phyloP scores from a whole-genome alignment of 1,139 yeast species.

The Saccharomyces hybrid region DNA sequence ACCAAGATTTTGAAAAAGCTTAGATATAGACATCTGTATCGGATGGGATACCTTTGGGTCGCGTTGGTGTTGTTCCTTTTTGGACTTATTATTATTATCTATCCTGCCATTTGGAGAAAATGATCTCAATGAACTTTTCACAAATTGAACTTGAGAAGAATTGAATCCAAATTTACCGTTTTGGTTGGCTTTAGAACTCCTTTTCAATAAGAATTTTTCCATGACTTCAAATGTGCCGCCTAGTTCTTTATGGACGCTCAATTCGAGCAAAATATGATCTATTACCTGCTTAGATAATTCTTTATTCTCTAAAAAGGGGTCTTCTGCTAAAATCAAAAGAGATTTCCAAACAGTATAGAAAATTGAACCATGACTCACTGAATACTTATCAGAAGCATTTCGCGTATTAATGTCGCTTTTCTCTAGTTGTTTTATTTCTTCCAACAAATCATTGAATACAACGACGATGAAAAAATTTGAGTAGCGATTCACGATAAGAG shows the following conservation, averaged over 20 bases:
- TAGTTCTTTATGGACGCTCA: slow-evolving; percentile 59
- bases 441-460: slow-evolving; percentile 80
- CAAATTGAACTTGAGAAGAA: slow-evolving; percentile 13
- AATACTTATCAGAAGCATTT: slow-evolving; percentile 21
- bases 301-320: slow-evolving; percentile 80
- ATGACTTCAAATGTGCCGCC: slow-evolving; percentile 56
- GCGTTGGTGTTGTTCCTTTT: neutral
- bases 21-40: slow-evolving; percentile 10
- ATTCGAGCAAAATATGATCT: slow-evolving; percentile 60
- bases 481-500: slow-evolving; percentile 65
- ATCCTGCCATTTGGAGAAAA: slow-evolving; percentile 3
- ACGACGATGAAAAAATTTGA: slow-evolving; percentile 73
- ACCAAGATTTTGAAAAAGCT: slow-evolving; percentile 21
- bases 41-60: neutral
- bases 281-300: slow-evolving; percentile 67
- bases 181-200: slow-evolving; percentile 21
- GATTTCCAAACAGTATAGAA: slow-evolving; percentile 87
- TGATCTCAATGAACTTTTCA: slow-evolving; percentile 10
- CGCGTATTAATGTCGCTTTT: slow-evolving; percentile 38
- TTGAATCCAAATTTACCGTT: slow-evolving; percentile 12
- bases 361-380: slow-evolving; percentile 71
- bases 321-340: slow-evolving; percentile 71
- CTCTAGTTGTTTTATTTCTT: slow-evolving; percentile 64
- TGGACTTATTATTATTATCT: neutral
- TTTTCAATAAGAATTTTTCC: slow-evolving; percentile 55